phyloP scores from a whole-genome alignment of 2,329 filamentous ascomycete genomes.

The Talaromyces sp. region DNA sequence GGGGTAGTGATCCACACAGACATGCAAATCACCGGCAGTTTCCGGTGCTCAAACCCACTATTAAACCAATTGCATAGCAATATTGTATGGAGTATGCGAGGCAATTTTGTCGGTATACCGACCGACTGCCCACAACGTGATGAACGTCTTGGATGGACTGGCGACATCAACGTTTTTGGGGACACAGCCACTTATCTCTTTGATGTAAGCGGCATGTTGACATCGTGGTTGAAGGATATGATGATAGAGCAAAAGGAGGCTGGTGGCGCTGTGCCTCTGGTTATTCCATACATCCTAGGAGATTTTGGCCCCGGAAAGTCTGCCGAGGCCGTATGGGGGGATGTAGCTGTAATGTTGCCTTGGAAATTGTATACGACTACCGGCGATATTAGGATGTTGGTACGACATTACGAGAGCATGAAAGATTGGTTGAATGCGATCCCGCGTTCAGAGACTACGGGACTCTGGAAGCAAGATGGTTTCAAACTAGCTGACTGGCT shows the following conservation, averaged over 20 bases:
- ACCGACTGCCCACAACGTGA: constrained; percentile 59
- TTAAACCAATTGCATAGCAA: constrained; percentile 56
- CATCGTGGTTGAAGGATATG: constrained; percentile 51
- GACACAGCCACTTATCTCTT: constrained; percentile 47
- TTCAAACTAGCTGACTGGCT: constrained; percentile 40
- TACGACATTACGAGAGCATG: constrained; percentile 36
- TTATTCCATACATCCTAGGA: constrained; percentile 25
- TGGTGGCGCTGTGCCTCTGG: constrained; percentile 25
- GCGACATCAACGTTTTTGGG: constrained; percentile 50
- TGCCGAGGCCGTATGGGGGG: constrained; percentile 33
- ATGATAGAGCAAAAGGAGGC: constrained; percentile 31
- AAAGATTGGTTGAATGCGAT: constrained; percentile 36
- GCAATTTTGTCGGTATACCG: constrained; percentile 57
- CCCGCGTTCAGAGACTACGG: constrained; percentile 23
- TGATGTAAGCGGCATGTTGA: constrained; percentile 51
- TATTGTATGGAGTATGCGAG: constrained; percentile 55
- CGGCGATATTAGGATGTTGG: constrained; percentile 37
- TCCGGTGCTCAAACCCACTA: constrained; percentile 48
- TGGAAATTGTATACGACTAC: constrained; percentile 32
- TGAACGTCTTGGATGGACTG: constrained; percentile 54
- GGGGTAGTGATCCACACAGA: constrained; percentile 50
- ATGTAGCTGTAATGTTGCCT: constrained; percentile 34
- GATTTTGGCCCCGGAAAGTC: constrained; percentile 19
- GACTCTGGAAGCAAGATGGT: background rate
- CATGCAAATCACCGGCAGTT: constrained; percentile 49